These are phyloP conservation scores for Podaxis sp. DNA, from an alignment of 768 basidiomycete species.

Conservation along the genomic window DNA sequence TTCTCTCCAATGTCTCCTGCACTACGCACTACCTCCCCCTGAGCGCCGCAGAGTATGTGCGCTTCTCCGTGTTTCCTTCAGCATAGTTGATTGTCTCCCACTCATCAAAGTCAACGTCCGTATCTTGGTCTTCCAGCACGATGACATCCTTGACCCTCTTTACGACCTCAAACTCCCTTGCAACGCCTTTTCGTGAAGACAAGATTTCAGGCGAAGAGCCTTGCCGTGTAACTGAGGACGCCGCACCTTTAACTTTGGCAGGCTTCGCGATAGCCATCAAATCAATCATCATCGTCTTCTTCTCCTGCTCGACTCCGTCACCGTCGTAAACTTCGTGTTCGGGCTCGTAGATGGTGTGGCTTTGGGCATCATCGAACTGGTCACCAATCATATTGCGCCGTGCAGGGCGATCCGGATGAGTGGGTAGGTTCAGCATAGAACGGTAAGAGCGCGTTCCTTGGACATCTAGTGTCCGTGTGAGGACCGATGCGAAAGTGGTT, in stretches of 20 bases:
- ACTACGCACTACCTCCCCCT: constrained; percentile 3
- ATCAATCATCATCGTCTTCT: constrained; percentile 3
- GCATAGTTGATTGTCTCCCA: constrained; percentile 12
- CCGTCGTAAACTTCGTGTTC: neutral
- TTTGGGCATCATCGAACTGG: neutral
- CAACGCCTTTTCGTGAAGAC: neutral
- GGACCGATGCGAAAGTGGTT: constrained; percentile 10
- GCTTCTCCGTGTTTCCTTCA: neutral
- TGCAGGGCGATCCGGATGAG: neutral
- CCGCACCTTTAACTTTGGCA: constrained; percentile 12
- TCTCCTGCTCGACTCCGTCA: neutral
- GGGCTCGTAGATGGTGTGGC: neutral
- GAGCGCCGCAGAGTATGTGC: constrained; percentile 11
- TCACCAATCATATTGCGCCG: constrained; percentile 1
- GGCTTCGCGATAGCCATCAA: constrained; percentile 15
- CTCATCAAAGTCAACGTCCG: neutral
- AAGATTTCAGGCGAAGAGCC: neutral
- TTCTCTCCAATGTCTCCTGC: neutral
- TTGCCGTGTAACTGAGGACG: neutral
- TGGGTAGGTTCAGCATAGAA: constrained; percentile 8
- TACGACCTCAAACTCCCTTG: constrained; percentile 12
- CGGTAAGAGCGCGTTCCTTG: constrained; percentile 10
- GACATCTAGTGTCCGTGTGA: neutral
- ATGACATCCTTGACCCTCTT: constrained; percentile 9
- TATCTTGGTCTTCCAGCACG: constrained; percentile 3